Percentiles rank a stretch among this genome's conserved stretches.
These are phyloP conservation scores for button mushroom (Agaricus bisporus) DNA, from an alignment of 768 basidiomycete species.

Conservation along the genomic window DNA sequence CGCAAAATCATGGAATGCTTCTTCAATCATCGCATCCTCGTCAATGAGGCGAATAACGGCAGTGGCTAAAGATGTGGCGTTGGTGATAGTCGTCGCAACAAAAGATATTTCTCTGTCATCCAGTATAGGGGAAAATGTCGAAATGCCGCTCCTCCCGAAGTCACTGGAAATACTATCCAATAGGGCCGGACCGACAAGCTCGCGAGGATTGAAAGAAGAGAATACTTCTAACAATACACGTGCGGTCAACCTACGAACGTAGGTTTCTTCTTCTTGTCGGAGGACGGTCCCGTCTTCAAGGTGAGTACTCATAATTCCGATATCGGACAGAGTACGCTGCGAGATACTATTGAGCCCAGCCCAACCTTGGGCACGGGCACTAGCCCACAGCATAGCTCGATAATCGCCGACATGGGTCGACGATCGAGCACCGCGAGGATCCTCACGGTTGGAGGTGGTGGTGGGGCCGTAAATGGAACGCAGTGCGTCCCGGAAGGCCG, in stretches of 20 bases:
- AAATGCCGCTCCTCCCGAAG: background rate
- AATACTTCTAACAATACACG: background rate
- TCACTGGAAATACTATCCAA: background rate
- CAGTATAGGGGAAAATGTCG: background rate
- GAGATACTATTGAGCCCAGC: background rate
- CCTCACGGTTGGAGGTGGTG: slow-evolving; percentile 1
- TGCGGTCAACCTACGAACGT: background rate
- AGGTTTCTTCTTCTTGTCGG: background rate
- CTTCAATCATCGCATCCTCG: background rate
- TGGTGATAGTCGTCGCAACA: background rate
- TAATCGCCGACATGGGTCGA: background rate
- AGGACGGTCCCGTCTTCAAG: background rate
- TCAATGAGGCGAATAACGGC: background rate
- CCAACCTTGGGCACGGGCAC: slow-evolving; percentile 3
- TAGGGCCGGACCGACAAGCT: background rate
- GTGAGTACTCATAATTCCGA: background rate
- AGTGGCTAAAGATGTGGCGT: background rate
- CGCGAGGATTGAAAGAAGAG: background rate
- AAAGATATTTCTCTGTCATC: background rate
- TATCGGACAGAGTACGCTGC: background rate
- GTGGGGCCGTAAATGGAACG: background rate
- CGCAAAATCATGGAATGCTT: background rate
- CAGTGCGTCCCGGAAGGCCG: background rate
- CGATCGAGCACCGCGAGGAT: background rate
- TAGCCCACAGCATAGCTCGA: background rate